phyloP scores from a whole-genome alignment of 495 filamentous ascomycete genomes.

The Hypoxylon cercidicola region DNA sequence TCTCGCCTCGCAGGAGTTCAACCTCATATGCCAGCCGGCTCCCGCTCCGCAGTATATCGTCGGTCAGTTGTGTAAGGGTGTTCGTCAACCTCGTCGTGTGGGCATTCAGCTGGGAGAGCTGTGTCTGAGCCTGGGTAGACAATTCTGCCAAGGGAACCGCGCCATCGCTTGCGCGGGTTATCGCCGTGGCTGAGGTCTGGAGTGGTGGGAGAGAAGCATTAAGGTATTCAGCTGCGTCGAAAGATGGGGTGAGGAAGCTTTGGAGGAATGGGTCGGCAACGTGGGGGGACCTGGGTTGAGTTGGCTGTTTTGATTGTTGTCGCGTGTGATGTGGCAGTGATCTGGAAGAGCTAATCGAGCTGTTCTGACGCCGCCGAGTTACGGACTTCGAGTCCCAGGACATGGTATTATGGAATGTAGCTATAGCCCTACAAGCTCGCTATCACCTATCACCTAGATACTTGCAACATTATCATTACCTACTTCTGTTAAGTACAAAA shows the following conservation, averaged over 20 bases:
- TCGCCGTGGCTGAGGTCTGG: conserved; percentile 48
- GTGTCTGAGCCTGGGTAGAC: conserved; percentile 81
- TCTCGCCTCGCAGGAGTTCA: conserved; percentile 89
- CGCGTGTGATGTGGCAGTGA: conserved; percentile 36
- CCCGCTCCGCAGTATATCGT: conserved; percentile 90
- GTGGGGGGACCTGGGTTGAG: conserved; percentile 62
- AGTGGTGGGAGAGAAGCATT: conserved; percentile 78
- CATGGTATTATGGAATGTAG: conserved; percentile 31
- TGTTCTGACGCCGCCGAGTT: conserved; percentile 51
- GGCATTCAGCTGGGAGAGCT: conserved; percentile 86
- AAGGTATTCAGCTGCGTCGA: conserved; percentile 83
- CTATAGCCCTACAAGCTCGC: no score
- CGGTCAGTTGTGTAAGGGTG: conserved; percentile 86
- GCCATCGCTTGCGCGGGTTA: conserved; percentile 42
- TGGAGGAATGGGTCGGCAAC: conserved; percentile 69
- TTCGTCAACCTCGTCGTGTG: conserved; percentile 86
- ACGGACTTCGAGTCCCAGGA: conserved; percentile 52
- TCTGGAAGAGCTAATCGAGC: conserved; percentile 39
- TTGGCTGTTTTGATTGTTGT: conserved; percentile 43
- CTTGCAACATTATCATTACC: no score
- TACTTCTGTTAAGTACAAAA: no score
- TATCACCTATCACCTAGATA: no score
- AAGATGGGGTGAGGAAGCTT: conserved; percentile 76
- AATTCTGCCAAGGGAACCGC: conserved; percentile 78
- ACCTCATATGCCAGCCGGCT: conserved; percentile 93